These are phyloP conservation scores for Fragaria iinumae DNA, from an alignment of 306 rosid species.

Conservation along the genomic window DNA sequence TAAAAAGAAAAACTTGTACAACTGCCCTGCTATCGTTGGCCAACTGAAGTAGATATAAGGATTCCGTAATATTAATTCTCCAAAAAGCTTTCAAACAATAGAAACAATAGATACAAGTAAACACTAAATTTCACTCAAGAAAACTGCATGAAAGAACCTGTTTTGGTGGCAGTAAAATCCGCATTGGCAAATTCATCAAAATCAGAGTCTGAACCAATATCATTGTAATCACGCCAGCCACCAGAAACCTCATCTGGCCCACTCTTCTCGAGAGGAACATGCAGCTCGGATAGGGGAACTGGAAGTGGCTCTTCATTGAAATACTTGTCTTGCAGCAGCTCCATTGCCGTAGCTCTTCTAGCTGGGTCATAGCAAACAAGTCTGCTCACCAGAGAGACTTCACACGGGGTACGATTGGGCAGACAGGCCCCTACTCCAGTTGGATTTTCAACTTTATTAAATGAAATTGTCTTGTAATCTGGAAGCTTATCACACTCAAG, in stretches of 20 bases:
- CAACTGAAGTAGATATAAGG: not conserved
- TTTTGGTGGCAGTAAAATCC: constrained; percentile 45
- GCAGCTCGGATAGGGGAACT: constrained; percentile 50
- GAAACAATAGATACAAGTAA: not conserved
- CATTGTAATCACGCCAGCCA: constrained; percentile 46
- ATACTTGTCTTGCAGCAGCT: constrained; percentile 64
- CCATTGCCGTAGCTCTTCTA: constrained; percentile 64
- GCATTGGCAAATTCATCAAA: constrained; percentile 57
- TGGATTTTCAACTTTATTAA: constrained; percentile 60
- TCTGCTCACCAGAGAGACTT: constrained; percentile 49
- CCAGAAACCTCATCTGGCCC: constrained; percentile 42
- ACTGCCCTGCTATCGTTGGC: not conserved
- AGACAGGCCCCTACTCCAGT: constrained; percentile 57
- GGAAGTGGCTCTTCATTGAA: constrained; percentile 74
- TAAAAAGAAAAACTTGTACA: not conserved
- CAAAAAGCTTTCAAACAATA: not conserved
- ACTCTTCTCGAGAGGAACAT: constrained; percentile 47
- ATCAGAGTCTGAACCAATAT: constrained; percentile 71
- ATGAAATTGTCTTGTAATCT: constrained; percentile 60
- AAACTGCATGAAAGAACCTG: constrained; percentile 69
- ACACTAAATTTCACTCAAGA: constrained; percentile 33
- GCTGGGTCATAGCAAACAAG: constrained; percentile 73
- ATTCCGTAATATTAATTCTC: not conserved
- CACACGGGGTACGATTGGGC: constrained; percentile 40
- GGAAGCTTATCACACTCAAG: constrained; percentile 66